Evolutionary conservation across 2,329 filamentous ascomycete species (phyloP).

Genomic region (Pseudogymnoascus sp.): DNA sequence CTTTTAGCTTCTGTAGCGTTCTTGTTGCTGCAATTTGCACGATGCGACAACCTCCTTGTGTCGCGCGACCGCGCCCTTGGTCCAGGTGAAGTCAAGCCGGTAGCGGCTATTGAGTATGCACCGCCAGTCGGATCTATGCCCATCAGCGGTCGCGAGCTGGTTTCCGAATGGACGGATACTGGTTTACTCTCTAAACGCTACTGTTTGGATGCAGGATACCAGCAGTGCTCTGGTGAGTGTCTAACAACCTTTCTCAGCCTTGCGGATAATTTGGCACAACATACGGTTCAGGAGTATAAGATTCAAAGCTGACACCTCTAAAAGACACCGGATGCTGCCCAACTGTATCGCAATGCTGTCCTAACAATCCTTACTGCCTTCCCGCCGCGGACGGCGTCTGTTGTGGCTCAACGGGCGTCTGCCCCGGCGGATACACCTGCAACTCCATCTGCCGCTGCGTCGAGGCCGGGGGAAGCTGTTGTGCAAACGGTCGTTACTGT

Average conservation of each 20-base stretch:
- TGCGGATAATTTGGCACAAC: neutral
- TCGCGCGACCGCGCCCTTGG: neutral
- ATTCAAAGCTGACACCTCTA: neutral
- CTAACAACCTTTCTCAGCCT: neutral
- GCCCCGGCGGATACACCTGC: neutral
- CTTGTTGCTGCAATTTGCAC: neutral
- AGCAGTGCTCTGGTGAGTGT: neutral
- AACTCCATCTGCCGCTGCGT: neutral
- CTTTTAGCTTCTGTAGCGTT: neutral
- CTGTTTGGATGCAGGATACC: neutral
- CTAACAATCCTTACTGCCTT: neutral
- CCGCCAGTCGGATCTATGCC: neutral
- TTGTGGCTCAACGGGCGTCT: neutral
- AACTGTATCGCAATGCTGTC: neutral
- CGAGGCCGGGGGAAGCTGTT: neutral
- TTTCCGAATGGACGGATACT: neutral
- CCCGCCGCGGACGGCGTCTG: neutral
- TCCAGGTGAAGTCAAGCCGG: neutral
- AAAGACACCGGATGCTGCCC: neutral
- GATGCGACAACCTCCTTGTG: neutral
- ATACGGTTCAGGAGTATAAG: neutral
- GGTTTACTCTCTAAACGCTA: neutral
- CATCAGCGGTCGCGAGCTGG: neutral
- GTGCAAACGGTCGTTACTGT: neutral
- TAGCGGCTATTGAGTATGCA: neutral